phyloP scores from a whole-genome alignment of 1,139 yeast species.

The Ogataea hybrid region DNA sequence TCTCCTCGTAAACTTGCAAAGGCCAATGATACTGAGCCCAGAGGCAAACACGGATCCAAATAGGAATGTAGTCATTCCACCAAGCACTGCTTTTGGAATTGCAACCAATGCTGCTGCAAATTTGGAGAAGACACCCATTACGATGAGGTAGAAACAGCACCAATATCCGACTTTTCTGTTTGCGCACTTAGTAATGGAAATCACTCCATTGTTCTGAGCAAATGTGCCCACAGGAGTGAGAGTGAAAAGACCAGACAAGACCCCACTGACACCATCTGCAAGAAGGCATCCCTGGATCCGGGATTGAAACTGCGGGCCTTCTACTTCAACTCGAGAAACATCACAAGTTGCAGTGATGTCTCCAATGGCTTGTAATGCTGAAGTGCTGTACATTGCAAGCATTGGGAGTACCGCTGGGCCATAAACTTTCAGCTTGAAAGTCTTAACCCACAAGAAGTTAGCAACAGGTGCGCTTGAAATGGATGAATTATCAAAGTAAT shows the following conservation, averaged over 20 bases:
- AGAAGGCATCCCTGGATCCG: conserved; percentile 88
- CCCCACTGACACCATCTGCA: conserved; percentile 74
- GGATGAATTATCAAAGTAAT: conserved; percentile 59
- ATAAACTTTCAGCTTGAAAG: conserved; percentile 69
- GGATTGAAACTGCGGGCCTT: conserved; percentile 75
- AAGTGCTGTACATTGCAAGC: conserved; percentile 73
- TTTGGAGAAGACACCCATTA: conserved; percentile 86
- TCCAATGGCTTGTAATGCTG: conserved; percentile 90
- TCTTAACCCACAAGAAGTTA: conserved; percentile 83
- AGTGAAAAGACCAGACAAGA: conserved; percentile 69
- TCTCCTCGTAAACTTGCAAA: conserved; percentile 77
- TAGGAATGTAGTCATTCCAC: conserved; percentile 89
- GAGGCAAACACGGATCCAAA: conserved; percentile 88
- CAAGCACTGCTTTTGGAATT: conserved; percentile 80
- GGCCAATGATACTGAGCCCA: conserved; percentile 78
- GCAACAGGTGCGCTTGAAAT: conserved; percentile 76
- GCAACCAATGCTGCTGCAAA: conserved; percentile 87
- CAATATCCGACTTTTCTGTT: conserved; percentile 83
- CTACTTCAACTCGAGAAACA: conserved; percentile 78
- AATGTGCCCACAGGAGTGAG: conserved; percentile 83
- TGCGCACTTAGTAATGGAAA: conserved; percentile 87
- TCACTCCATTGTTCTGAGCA: conserved; percentile 96
- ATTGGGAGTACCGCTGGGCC: conserved; percentile 85
- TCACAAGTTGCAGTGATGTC: conserved; percentile 91
- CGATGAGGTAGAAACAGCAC: conserved; percentile 76